Evolutionary conservation across 2,329 filamentous ascomycete species (phyloP).

Genomic region (Colletotrichum theobromicola): DNA sequence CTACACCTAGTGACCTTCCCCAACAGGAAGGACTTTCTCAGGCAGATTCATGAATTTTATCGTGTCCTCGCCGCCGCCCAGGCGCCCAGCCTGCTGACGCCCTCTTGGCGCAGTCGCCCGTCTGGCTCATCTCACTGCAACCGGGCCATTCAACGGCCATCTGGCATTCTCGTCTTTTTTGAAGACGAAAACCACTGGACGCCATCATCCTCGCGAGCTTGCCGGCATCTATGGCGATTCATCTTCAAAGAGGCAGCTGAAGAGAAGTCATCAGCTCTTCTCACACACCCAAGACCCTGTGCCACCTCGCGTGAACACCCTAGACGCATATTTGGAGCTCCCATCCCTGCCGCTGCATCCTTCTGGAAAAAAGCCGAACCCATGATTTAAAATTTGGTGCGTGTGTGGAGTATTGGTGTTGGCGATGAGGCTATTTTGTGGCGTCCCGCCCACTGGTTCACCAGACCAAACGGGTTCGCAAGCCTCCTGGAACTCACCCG

Average conservation of each 20-base stretch:
- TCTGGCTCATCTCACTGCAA: not conserved
- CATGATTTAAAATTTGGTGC: not conserved
- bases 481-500: not conserved
- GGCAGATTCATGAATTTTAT: not conserved
- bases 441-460: not conserved
- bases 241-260: not conserved
- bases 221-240: slow-evolving; percentile 2
- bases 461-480: not conserved
- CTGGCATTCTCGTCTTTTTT: not conserved
- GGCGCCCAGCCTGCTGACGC: slow-evolving; percentile 10
- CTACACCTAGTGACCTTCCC: slow-evolving; percentile 1
- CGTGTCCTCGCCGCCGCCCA: not conserved
- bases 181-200: not conserved
- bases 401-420: not conserved
- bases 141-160: not conserved
- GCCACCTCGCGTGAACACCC: not conserved
- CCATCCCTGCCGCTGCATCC: not conserved
- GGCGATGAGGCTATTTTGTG: slow-evolving; percentile 9
- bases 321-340: not conserved
- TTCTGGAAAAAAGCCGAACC: not conserved
- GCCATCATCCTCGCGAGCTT: not conserved
- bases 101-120: slow-evolving; percentile 4
- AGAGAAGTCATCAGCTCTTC: not conserved
- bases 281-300: not conserved
- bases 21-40: not conserved